phyloP scores from a whole-genome alignment of 2,329 filamentous ascomycete genomes.

The Diaporthe citriasiana region DNA sequence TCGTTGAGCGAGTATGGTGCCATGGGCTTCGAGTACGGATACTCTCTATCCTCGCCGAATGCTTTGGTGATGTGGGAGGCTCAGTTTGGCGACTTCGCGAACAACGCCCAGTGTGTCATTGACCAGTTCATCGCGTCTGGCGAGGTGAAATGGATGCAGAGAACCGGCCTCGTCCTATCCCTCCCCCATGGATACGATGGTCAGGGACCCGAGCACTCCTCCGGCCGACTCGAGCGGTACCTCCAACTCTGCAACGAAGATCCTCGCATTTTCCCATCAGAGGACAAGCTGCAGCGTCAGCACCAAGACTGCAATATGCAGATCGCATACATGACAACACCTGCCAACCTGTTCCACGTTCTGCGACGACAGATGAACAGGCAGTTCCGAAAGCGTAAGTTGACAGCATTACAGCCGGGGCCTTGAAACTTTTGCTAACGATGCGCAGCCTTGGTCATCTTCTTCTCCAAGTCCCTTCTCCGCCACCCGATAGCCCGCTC shows the following conservation, averaged over 20 bases:
- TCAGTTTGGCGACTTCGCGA: slow-evolving; percentile 99
- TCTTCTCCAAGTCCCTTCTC: slow-evolving; percentile 98
- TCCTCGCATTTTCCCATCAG: slow-evolving; percentile 88
- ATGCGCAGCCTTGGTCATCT: slow-evolving; percentile 85
- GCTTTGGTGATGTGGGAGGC: slow-evolving; percentile 99
- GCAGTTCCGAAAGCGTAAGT: slow-evolving; percentile 98
- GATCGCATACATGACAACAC: slow-evolving; percentile 96
- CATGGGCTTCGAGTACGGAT: slow-evolving; percentile 98
- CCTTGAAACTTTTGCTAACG: slow-evolving; percentile 45
- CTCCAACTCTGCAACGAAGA: slow-evolving; percentile 98
- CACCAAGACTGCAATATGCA: slow-evolving; percentile 99
- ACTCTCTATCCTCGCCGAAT: slow-evolving; percentile 96
- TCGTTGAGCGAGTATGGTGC: slow-evolving; percentile 80
- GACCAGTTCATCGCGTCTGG: slow-evolving; percentile 99
- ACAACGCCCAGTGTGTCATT: slow-evolving; percentile 99
- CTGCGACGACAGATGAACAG: slow-evolving; percentile 98
- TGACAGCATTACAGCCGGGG: slow-evolving; percentile 6
- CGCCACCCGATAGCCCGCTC: slow-evolving; percentile 95
- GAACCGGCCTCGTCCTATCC: slow-evolving; percentile 95
- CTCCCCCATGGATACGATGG: slow-evolving; percentile 98
- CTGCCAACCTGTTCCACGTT: slow-evolving; percentile 96
- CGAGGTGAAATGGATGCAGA: slow-evolving; percentile 98
- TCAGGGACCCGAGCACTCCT: slow-evolving; percentile 98
- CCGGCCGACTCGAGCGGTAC: slow-evolving; percentile 96
- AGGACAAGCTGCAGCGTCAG: slow-evolving; percentile 93